A percentile compares a stretch with the other conserved stretches of the same genome.
phyloP scores from a whole-genome alignment of 805 yeast genomes.

The Yamadazyma akitaensis region DNA sequence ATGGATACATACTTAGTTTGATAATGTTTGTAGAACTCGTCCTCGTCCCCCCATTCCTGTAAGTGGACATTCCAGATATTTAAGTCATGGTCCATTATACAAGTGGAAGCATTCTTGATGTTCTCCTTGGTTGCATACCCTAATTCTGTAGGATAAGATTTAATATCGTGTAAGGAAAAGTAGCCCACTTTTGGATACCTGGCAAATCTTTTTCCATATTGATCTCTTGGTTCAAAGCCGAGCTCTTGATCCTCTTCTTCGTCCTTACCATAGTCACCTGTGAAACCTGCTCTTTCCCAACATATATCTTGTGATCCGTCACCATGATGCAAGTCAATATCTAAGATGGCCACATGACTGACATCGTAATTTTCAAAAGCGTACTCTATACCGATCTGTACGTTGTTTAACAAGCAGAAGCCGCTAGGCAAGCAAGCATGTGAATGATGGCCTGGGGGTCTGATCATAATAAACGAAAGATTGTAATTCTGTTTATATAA shows the following conservation, averaged over 20 bases:
- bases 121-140: slow-evolving; percentile 73
- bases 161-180: slow-evolving; percentile 79
- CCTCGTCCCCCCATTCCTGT: slow-evolving; percentile 58
- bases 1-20: slow-evolving; percentile 57
- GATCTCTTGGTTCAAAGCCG: slow-evolving; percentile 37
- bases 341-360: slow-evolving; percentile 78
- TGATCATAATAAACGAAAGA: slow-evolving; percentile 60
- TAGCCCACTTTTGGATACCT: slow-evolving; percentile 67
- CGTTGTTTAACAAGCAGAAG: slow-evolving; percentile 77
- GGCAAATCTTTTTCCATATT: slow-evolving; percentile 45
- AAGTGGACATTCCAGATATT: slow-evolving; percentile 84
- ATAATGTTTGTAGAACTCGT: slow-evolving; percentile 64
- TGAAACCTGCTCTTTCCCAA: slow-evolving; percentile 71
- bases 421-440: slow-evolving; percentile 84
- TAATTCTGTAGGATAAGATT: slow-evolving; percentile 79
- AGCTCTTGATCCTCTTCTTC: slow-evolving; percentile 40
- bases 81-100: slow-evolving; percentile 73
- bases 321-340: slow-evolving; percentile 84
- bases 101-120: slow-evolving; percentile 72
- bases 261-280: slow-evolving; percentile 45
- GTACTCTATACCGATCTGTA: slow-evolving; percentile 76
- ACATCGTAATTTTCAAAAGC: slow-evolving; percentile 60
- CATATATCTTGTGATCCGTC: slow-evolving; percentile 87
- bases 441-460: slow-evolving; percentile 89
- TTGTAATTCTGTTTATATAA: slow-evolving; percentile 26